Conservation (phyloP, 2,329 filamentous ascomycete genomes). For the Blumeriella jaapii region DNA sequence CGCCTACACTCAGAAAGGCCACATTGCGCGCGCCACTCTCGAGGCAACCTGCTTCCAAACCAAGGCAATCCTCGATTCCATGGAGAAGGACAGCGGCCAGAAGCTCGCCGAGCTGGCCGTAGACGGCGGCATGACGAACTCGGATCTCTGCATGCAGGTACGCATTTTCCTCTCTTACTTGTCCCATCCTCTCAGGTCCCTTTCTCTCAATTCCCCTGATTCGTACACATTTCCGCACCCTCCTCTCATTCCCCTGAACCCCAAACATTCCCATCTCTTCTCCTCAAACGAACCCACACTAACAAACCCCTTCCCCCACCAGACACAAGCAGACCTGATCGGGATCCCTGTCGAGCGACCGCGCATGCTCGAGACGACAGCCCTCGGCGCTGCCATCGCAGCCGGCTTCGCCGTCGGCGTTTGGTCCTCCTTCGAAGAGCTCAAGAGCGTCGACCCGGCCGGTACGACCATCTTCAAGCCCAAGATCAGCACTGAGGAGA, state of each 20-base stretch:
- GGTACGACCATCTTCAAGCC: slow-evolving; percentile 60
- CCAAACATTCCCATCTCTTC: no score
- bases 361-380: slow-evolving; percentile 74
- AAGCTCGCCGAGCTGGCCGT: slow-evolving; percentile 52
- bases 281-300: no score
- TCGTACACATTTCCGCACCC: no score
- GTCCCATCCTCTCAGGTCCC: no score
- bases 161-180: no score
- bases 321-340: slow-evolving; percentile 71
- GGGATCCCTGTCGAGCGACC: slow-evolving; percentile 69
- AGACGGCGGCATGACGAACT: slow-evolving; percentile 64
- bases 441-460: slow-evolving; percentile 59
- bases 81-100: slow-evolving; percentile 60
- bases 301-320: no score
- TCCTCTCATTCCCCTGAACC: no score
- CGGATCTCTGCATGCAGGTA: slow-evolving; percentile 63
- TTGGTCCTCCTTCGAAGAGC: slow-evolving; percentile 63
- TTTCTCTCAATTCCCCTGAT: no score
- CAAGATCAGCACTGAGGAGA: slow-evolving; percentile 46
- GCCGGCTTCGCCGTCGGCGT: slow-evolving; percentile 66
- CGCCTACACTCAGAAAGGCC: slow-evolving; percentile 56
- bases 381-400: slow-evolving; percentile 70
- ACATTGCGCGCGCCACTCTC: slow-evolving; percentile 60
- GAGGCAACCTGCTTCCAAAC: slow-evolving; percentile 67
- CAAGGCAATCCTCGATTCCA: slow-evolving; percentile 60